Evolutionary conservation across 306 rosid genomes (phyloP).

Genomic region (Cucurbita ficifolia): DNA sequence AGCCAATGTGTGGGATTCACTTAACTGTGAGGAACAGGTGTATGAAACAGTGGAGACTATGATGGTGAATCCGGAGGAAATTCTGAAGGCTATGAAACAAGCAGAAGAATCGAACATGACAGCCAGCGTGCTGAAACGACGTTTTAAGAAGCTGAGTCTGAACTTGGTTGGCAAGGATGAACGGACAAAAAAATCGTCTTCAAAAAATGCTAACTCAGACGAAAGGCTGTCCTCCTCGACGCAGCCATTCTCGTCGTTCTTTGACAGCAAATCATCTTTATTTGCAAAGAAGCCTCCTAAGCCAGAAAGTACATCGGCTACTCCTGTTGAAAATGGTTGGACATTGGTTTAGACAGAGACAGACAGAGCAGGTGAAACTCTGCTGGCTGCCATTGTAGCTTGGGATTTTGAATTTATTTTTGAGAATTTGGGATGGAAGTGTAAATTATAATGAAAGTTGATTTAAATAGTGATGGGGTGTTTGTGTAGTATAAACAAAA

Average conservation of each 20-base stretch:
- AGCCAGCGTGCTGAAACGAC: constrained; percentile 36
- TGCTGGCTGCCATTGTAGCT: constrained; percentile 31
- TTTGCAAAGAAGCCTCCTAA: constrained; percentile 64
- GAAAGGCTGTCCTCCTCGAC: constrained; percentile 22
- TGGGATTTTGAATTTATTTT: background rate
- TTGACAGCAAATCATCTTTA: constrained; percentile 66
- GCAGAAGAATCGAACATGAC: constrained; percentile 34
- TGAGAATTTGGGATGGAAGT: background rate
- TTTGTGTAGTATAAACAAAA: background rate
- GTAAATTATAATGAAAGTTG: background rate
- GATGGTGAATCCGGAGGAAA: constrained; percentile 76
- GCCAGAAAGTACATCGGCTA: constrained; percentile 23
- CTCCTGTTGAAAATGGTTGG: constrained; percentile 31
- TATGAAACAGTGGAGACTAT: constrained; percentile 81
- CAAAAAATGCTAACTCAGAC: constrained; percentile 27
- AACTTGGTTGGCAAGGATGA: constrained; percentile 64
- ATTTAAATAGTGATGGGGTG: background rate
- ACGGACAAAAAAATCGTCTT: constrained; percentile 21
- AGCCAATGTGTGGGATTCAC: background rate
- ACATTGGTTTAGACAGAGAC: constrained; percentile 23
- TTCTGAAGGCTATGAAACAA: constrained; percentile 46
- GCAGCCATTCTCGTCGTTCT: constrained; percentile 66
- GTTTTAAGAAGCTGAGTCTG: constrained; percentile 50
- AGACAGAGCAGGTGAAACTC: background rate
- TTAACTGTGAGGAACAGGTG: constrained; percentile 28